Evolutionary conservation across 768 basidiomycete genomes (phyloP), one percentile per base, ranked within the genome.

Genomic region (Lactifluus hygrophoroides): DNA sequence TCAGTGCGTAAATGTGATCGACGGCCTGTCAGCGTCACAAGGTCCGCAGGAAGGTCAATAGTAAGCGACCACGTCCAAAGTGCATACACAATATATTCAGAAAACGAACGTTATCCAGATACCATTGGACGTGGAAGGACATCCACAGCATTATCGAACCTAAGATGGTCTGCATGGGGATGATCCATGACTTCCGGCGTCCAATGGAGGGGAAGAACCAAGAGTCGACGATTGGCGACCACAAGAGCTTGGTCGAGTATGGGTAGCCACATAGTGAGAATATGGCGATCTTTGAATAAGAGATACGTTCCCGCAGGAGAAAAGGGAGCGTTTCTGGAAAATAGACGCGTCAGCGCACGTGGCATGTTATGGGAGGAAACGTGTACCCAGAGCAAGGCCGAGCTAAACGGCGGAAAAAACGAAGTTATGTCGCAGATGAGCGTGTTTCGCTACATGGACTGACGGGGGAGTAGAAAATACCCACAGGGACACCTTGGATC

Each of bases 221-320:
- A 0, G 95, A 87, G 68, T 99, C 96, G 55, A 99, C 92, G 62
- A 99, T 86, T 46, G 96, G 96, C 6, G 93, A 95, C 94, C 95
- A 98, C 62, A 98, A 72, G 64, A 99, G 74, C 74, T 99, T 99
- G 67, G 98, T 82, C 27, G 93, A 96, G 75, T 98, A 99, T 2
- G 93, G 93, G 73, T 94, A 95, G 67, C 86, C 88, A 42, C 88
- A 86, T 23, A 99, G 76, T 42, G 92, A 87, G 73, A 99, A 97
- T 10, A 94, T 83, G 61, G 88, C 95, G 55, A 99, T 81, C 73
- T 98, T 93, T 34, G 94, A 95, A 75, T 99, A 99, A 27, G 95
- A 95, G 60, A 99, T 72, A 72, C 95, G 89, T 67, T 96, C 86
- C 72, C 90, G 88, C 54, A 98, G 81, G 72, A 98, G 83, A 77